Conservation (phyloP, 2,329 filamentous ascomycete genomes). For the Colletotrichum tropicicola region DNA sequence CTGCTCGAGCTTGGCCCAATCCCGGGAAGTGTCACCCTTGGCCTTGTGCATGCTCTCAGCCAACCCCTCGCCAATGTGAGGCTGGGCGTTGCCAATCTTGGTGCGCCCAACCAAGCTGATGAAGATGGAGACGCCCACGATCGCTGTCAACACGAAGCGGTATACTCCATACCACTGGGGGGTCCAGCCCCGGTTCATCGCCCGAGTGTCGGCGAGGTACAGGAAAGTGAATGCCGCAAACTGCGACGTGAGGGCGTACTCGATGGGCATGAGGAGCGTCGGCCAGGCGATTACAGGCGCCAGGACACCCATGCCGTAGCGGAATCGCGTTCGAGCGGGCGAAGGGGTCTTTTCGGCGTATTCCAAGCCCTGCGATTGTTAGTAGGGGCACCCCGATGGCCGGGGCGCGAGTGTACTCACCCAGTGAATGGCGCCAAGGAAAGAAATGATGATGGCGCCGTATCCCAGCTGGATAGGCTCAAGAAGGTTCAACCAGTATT, state of each 20-base stretch:
- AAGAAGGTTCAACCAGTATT: constrained; percentile 75
- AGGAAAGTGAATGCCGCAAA: constrained; percentile 86
- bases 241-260: constrained; percentile 86
- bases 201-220: constrained; percentile 85
- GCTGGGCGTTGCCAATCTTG: constrained; percentile 65
- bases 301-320: constrained; percentile 84
- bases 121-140: constrained; percentile 85
- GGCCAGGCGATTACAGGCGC: constrained; percentile 89
- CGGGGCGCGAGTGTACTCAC: constrained; percentile 46
- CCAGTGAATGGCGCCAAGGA: constrained; percentile 93
- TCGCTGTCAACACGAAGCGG: constrained; percentile 90
- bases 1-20: constrained; percentile 57
- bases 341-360: constrained; percentile 75
- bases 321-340: constrained; percentile 72
- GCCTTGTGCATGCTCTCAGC: constrained; percentile 47
- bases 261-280: constrained; percentile 82
- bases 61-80: constrained; percentile 45
- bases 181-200: constrained; percentile 78
- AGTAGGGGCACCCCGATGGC: not conserved
- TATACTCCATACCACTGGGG: constrained; percentile 89
- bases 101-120: constrained; percentile 83
- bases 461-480: constrained; percentile 93
- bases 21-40: constrained; percentile 45
- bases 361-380: constrained; percentile 70
- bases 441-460: constrained; percentile 91